Conservation (phyloP, 2,329 filamentous ascomycete genomes). For the Colletotrichum trifolii region DNA sequence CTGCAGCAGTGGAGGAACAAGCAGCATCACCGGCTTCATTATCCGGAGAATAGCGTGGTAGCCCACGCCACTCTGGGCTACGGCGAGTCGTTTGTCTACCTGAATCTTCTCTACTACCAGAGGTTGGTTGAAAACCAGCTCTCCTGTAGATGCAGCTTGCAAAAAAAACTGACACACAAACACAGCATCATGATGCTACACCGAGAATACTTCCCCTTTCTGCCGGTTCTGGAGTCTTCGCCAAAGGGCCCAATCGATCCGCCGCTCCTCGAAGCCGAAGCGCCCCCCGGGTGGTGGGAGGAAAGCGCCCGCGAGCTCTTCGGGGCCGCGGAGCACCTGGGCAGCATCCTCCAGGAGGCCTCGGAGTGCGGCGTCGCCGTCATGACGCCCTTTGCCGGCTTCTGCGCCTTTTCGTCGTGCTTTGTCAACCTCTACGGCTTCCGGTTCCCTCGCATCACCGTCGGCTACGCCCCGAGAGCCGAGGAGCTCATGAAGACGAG, state of each 20-base stretch:
- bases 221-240: slow-evolving; percentile 48
- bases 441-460: slow-evolving; percentile 54
- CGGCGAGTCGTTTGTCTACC: slow-evolving; percentile 54
- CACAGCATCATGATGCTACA: slow-evolving; percentile 53
- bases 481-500: slow-evolving; percentile 40
- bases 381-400: slow-evolving; percentile 55
- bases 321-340: slow-evolving; percentile 48
- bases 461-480: slow-evolving; percentile 43
- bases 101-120: slow-evolving; percentile 56
- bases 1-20: slow-evolving; percentile 49
- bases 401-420: slow-evolving; percentile 58
- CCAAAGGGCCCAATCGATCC: slow-evolving; percentile 54
- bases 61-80: slow-evolving; percentile 52
- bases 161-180: neutral
- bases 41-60: slow-evolving; percentile 49
- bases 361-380: slow-evolving; percentile 50
- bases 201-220: slow-evolving; percentile 57
- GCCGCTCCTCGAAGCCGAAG: slow-evolving; percentile 50
- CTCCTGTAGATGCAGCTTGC: neutral
- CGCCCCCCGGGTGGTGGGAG: slow-evolving; percentile 53
- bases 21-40: slow-evolving; percentile 50
- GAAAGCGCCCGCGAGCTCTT: slow-evolving; percentile 51
- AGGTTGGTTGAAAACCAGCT: slow-evolving; percentile 44
- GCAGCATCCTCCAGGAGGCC: slow-evolving; percentile 49
- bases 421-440: slow-evolving; percentile 54